Evolutionary conservation across 345 rosid species (phyloP), one percentile per base, ranked within the genome.

Genomic region (Eutrema yunnanense): DNA sequence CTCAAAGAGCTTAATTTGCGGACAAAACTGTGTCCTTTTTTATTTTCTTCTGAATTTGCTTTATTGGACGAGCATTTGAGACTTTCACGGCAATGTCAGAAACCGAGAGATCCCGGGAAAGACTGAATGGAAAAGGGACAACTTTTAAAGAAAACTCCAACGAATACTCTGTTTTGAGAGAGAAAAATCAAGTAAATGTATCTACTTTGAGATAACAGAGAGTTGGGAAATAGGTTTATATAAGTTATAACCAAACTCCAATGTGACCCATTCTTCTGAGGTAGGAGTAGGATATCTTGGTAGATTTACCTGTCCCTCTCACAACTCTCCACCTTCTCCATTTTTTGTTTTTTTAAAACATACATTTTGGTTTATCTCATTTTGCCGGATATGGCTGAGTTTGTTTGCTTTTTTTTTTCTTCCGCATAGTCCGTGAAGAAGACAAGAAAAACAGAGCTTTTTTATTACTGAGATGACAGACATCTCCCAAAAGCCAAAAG

Each of bases 221-320:
- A 73, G 77, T 65, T 66, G 61, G 8, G 53, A 66, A 32, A 63
- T 66, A 58, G 69, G 62, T 62, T 52, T 30, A 41, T 41, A 40
- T n/a, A 50, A 46, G 50, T 51, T 54, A 62, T 48, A 48, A 53
- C 69, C 54, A 43, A 71, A 62, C 76, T 52, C 69, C 70, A 40
- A 62, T 74, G 67, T 41, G 78, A 74, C 73, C 12, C 62, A 67
- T 74, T 74, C 78, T 74, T 74, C 38, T 10, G 52, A 67, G 29
- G 58, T 65, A 68, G 50, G 48, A 44, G 47, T 22, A 30, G 65
- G 22, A 41, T 14, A n/a, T 29, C 38, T 61, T 66, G 53, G 73
- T 67, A 74, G 73, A 59, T 67, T 67, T 65, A 74, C 78, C 62
- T 74, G 73, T 74, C 78, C 47, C 64, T 74, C 51, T 73, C 77